Conservation (phyloP, 441 rosid species). For the Omphalea diandra region DNA sequence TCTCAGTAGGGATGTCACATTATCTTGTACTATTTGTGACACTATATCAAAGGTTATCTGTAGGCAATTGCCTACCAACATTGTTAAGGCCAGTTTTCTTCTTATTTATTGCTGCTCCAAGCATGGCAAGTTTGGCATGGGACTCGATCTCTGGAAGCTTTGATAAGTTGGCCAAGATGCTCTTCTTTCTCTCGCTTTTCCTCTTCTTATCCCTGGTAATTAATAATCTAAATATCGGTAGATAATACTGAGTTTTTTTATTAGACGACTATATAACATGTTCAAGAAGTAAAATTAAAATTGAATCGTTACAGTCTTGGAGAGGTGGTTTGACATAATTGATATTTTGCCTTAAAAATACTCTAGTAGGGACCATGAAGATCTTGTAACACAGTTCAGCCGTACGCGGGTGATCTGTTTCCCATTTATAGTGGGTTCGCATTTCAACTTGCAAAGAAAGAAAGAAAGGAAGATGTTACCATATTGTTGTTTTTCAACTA, state of each 20-base stretch:
- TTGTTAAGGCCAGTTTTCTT: conserved; percentile 54
- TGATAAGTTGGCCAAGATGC: conserved; percentile 51
- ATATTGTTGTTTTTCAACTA: no score
- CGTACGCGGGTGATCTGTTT: no score
- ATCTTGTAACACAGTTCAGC: no score
- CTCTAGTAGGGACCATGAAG: conserved; percentile 15
- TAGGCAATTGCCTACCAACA: conserved; percentile 38
- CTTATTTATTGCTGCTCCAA: conserved; percentile 54
- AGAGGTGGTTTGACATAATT: no score
- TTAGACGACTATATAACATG: no score
- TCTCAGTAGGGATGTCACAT: conserved; percentile 48
- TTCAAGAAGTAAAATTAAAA: conserved; percentile 11
- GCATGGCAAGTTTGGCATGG: no score
- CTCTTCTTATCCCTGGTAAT: conserved; percentile 49
- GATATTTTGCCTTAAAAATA: no score
- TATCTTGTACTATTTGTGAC: conserved; percentile 56
- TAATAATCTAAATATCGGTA: not conserved
- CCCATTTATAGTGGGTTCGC: no score
- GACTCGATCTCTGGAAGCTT: conserved; percentile 44
- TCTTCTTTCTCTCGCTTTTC: no score
- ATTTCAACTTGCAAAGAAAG: no score
- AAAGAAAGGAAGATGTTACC: no score
- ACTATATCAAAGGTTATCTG: conserved; percentile 45
- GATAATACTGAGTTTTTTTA: not conserved
- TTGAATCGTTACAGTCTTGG: not conserved